Evolutionary conservation across 164 flowering plant genomes (phyloP), one percentile per base, ranked within the genome.

Genomic region (Aristolochia contorta): DNA sequence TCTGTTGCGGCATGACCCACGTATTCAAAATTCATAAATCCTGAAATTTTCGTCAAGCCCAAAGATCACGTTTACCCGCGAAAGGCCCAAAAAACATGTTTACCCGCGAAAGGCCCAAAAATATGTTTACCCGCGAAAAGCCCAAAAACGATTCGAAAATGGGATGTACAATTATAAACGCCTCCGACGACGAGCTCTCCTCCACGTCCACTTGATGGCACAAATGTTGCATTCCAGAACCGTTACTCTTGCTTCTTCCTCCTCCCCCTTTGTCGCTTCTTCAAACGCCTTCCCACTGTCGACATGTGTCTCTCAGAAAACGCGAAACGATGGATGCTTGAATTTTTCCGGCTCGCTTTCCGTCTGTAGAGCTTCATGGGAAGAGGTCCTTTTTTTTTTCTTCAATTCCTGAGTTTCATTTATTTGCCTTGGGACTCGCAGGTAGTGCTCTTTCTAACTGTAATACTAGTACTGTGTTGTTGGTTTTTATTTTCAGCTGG

Each of bases 401-500:
- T 10, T 12, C 27, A 15, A 12, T 43, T 18, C 12, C 5, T 18
- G 25, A 2, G 15, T n/a, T 45, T 43, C 33, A n/a, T 25, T 19
- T 53, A 37, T 47, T 45, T 22, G 3, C 37, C 21, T 46, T 43
- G 14, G 27, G 15, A 33, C 16, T 32, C 46, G 23, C 18, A 12
- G 6, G 18, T 9, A 18, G 23, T n/a, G 27, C 15, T 33, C 13
- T n/a, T 1, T 19, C 23, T 18, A 13, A 25, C 46, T 10, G 21
- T 12, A 21, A 12, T 58, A 25, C 25, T 47, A 15, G 12, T 46
- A 16, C n/a, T 16, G 20, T 16, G 3, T 25, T 7, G 1, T n/a
- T n/a, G n/a, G n/a, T n/a, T n/a, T n/a, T n/a, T n/a, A n/a, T 37
- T 37, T 67, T 68, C 62, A 87, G 98, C 82, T 93, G 32, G 92